phyloP scores from a whole-genome alignment of 495 filamentous ascomycete genomes.

The Daldinia concentrica region DNA sequence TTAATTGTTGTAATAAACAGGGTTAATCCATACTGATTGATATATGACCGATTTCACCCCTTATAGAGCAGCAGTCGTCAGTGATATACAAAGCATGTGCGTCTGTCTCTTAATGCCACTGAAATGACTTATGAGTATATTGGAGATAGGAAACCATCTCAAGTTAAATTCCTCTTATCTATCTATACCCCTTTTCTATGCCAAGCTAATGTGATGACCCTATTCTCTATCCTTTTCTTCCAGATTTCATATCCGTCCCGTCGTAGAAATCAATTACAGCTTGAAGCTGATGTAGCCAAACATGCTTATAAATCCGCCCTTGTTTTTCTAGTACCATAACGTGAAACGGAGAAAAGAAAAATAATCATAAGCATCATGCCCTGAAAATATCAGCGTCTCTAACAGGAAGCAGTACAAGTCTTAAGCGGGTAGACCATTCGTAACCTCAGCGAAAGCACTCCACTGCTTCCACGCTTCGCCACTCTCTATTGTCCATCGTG shows the following conservation, averaged over 20 bases:
- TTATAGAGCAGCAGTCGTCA: too few species aligned
- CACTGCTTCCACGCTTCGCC: constrained; percentile 81
- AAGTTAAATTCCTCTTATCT: not conserved
- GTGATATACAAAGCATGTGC: too few species aligned
- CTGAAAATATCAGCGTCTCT: not conserved
- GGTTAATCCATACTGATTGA: too few species aligned
- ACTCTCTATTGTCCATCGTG: constrained; percentile 82
- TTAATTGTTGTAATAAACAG: too few species aligned
- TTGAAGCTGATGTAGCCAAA: not conserved
- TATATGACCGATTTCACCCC: too few species aligned
- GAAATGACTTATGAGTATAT: not conserved
- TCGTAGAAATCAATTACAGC: not conserved
- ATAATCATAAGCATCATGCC: not conserved
- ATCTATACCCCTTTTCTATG: not conserved
- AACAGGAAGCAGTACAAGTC: not conserved
- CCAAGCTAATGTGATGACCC: not conserved
- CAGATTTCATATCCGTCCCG: not conserved
- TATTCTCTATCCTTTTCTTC: not conserved
- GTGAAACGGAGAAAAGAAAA: constrained; percentile 1
- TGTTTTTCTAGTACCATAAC: constrained; percentile 28
- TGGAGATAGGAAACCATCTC: not conserved
- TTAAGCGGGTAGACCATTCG: constrained; percentile 47
- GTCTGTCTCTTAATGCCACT: too few species aligned
- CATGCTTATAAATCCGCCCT: not conserved
- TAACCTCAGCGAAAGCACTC: constrained; percentile 70